A percentile compares a stretch with the other conserved stretches of the same genome.
Evolutionary conservation across 78 protist species (phyloP).

Genomic region (Protostelium mycophagum): DNA sequence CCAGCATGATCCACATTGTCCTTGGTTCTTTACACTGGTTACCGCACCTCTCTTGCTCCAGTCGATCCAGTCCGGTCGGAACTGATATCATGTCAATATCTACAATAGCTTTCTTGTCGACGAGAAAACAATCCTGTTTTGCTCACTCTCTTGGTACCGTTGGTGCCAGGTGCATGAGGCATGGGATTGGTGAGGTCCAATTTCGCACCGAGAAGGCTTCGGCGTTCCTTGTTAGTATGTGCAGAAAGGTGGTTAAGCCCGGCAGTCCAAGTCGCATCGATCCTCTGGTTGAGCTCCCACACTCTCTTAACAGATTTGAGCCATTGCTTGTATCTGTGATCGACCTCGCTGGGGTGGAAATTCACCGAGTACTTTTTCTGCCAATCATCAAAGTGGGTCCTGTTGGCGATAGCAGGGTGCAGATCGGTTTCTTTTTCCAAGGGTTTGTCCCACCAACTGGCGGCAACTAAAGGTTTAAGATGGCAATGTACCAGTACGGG

Average conservation of each 20-base stretch:
- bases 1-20: slow-evolving; percentile 27
- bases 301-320: neutral
- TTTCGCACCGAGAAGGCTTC: neutral
- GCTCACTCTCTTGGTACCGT: too few species aligned
- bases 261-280: neutral
- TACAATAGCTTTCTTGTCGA: too few species aligned
- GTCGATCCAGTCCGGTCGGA: too few species aligned
- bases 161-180: too few species aligned
- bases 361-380: neutral
- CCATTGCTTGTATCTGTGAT: neutral
- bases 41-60: too few species aligned
- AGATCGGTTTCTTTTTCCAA: neutral
- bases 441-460: neutral
- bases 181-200: too few species aligned
- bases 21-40: slow-evolving; percentile 44
- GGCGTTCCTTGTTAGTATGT: neutral
- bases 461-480: too few species aligned
- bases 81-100: too few species aligned
- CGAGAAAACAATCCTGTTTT: too few species aligned
- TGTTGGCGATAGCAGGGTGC: neutral
- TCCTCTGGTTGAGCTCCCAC: neutral
- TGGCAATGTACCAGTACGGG: too few species aligned
- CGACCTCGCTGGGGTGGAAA: neutral
- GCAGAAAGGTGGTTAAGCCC: neutral
- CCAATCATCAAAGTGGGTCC: neutral